A percentile compares a stretch with the other conserved stretches of the same genome.
Conservation (phyloP, 257 asterid species). For the Nicotiana benthamiana region DNA sequence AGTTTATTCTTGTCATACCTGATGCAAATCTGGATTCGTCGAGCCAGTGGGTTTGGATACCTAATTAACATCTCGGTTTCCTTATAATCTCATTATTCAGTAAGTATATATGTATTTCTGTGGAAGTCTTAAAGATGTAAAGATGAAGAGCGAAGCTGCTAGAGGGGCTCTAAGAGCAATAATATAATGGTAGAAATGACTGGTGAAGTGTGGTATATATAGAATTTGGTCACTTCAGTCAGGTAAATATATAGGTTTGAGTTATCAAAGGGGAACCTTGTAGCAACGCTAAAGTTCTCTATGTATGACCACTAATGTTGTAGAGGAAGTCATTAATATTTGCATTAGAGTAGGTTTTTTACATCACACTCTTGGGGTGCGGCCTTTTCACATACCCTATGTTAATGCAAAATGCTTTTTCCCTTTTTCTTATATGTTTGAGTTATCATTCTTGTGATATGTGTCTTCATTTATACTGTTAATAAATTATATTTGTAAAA, state of each 20-base stretch:
- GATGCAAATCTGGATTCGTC: no score
- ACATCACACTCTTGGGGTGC: no score
- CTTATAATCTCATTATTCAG: constrained; percentile 18
- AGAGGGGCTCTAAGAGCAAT: constrained; percentile 42
- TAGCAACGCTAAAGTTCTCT: no score
- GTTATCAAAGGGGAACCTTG: neutral
- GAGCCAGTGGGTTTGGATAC: neutral
- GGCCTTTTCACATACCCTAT: no score
- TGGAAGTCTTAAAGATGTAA: constrained; percentile 42
- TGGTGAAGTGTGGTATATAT: neutral
- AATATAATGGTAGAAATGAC: constrained; percentile 6
- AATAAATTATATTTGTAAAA: no score
- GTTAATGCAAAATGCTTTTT: no score
- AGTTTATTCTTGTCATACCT: no score
- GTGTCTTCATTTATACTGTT: constrained; percentile 5
- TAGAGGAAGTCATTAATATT: no score
- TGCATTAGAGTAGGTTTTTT: no score
- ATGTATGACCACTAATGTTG: no score
- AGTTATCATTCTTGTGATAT: neutral
- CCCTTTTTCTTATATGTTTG: no score
- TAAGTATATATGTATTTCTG: constrained; percentile 56
- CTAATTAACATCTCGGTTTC: neutral
- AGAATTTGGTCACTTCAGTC: neutral
- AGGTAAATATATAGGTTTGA: neutral
- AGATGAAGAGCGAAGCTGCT: constrained; percentile 46